phyloP scores from a whole-genome alignment of 2,329 filamentous ascomycete species.

The Neofusicoccum laricinum region DNA sequence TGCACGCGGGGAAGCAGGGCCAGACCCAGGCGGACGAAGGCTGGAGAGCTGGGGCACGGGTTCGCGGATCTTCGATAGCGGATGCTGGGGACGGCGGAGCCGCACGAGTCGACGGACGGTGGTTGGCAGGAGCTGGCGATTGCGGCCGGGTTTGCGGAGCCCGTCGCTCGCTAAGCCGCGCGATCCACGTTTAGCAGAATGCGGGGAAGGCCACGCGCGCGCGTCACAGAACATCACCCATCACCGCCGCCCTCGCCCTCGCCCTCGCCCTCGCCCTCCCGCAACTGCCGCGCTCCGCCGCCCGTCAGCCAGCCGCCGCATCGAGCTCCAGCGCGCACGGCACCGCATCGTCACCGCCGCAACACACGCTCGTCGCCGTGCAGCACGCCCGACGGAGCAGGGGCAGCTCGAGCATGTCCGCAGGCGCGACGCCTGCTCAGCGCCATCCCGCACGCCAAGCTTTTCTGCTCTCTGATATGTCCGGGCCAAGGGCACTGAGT shows the following conservation, averaged over 20 bases:
- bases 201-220: background rate
- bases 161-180: background rate
- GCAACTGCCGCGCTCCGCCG: background rate
- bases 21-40: background rate
- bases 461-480: slow-evolving; percentile 9
- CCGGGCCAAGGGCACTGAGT: slow-evolving; percentile 2
- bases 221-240: background rate
- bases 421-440: background rate
- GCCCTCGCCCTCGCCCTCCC: background rate
- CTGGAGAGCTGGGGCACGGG: background rate
- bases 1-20: slow-evolving; percentile 8
- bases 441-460: slow-evolving; percentile 13
- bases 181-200: slow-evolving; percentile 1
- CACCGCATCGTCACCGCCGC: background rate
- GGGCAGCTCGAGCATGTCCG: background rate
- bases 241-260: background rate
- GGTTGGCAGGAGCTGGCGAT: slow-evolving; percentile 1
- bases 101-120: background rate
- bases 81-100: background rate
- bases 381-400: background rate
- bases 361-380: background rate
- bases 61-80: background rate
- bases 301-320: background rate
- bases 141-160: slow-evolving; percentile 12
- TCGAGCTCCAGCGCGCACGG: background rate